phyloP scores from a whole-genome alignment of 2,329 filamentous ascomycete species.

The Westerdykella aurantiaca region DNA sequence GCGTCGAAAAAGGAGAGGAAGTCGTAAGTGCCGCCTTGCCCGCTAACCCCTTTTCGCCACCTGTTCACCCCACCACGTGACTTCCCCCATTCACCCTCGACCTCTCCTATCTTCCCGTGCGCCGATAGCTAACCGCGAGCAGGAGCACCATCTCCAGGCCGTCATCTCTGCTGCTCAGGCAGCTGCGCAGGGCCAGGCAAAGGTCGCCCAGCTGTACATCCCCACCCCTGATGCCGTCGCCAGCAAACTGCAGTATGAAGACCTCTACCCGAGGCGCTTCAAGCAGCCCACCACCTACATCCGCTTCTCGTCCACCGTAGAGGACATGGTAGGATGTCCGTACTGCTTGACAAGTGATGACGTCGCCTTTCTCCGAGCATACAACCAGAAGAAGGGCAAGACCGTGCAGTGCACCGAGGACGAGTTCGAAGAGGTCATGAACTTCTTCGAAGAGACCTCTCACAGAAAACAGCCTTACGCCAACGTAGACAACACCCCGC shows the following conservation, averaged over 20 bases:
- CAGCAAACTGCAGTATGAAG: constrained; percentile 74
- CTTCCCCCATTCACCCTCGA: background rate
- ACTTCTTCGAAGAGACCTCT: constrained; percentile 86
- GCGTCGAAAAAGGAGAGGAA: constrained; percentile 95
- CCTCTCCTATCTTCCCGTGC: background rate
- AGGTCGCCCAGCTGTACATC: constrained; percentile 59
- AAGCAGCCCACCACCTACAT: constrained; percentile 88
- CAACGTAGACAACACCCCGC: constrained; percentile 79
- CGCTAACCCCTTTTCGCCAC: constrained; percentile 31
- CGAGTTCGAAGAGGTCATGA: constrained; percentile 90
- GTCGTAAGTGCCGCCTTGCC: constrained; percentile 62
- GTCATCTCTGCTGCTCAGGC: constrained; percentile 63
- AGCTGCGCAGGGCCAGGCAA: constrained; percentile 51
- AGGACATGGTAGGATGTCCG: constrained; percentile 82
- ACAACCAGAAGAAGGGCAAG: constrained; percentile 69
- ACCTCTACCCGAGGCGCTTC: constrained; percentile 74
- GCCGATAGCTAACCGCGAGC: constrained; percentile 17
- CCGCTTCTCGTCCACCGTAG: constrained; percentile 94
- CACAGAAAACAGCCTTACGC: constrained; percentile 81
- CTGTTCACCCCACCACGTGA: constrained; percentile 7
- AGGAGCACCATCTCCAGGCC: constrained; percentile 95
- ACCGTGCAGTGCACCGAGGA: constrained; percentile 70
- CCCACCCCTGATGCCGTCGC: constrained; percentile 60
- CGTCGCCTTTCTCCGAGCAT: constrained; percentile 72
- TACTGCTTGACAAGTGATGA: constrained; percentile 97